Base-by-base conservation (phyloP, 805 yeast genomes). In the Kurtzmaniella fragi region DNA sequence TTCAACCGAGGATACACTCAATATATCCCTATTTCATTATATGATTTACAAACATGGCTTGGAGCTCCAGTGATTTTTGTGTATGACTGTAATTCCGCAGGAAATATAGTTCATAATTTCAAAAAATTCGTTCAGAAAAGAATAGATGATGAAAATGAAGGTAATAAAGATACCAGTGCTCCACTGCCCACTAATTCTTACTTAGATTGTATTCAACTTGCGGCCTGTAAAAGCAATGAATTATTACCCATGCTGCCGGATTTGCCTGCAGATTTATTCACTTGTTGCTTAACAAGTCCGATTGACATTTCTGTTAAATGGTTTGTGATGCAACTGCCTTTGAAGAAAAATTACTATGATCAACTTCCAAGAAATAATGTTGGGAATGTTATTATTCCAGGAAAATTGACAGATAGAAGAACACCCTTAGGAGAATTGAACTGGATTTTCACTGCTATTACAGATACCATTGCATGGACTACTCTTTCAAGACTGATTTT, bases 381-480 rank as follows among this genome's bases (percentile, higher is more conserved):
- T 15, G 82, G 81, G 0, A 73, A 71, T 43, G 74, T 90, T 30
- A 73, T 77, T 28, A 86, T 91, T 12, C 97, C 98, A 0, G 98
- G 98, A 1, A 82, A 84, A 46, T 67, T 89, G 34, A 85, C 96
- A 2, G 99, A 93, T 56, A 75, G 98, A 54, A 73, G 96, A 45
- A 93, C 98, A 0, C 97, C 98, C 1, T 64, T 93, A 32, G 99
- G 99, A 28, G 99, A 93, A 57, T 71, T 93, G 39, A 89, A 88
- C 58, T 93, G 98, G 97, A 91, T 93, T 27, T 93, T 91, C 62
- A 93, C 97, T 1, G 97, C 99, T 2, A 88, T 93, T 30, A 91
- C 98, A 3, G 99, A 93, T 59, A 91, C 98, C 0, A 91, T 93
- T 38, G 99, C 99, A 2, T 93, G 98, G 97, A 87, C 96, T 0